These are phyloP conservation scores for Marasmius sp. DNA, from an alignment of 1,284 basidiomycete species.

Conservation along the genomic window DNA sequence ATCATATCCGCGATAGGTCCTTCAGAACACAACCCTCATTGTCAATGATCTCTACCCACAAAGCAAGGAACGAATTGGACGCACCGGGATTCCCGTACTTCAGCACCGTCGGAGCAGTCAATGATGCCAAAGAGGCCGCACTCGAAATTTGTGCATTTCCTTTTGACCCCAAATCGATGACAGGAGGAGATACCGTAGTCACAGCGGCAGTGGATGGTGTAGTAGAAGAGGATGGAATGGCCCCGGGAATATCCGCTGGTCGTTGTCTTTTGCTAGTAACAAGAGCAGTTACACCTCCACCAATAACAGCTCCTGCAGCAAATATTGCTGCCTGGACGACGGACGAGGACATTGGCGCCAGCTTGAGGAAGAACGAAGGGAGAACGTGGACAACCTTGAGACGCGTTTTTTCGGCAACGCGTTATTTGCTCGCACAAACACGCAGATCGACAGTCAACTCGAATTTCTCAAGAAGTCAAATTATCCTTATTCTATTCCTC, in stretches of 20 bases:
- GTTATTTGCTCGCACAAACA: background rate
- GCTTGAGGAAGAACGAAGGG: background rate
- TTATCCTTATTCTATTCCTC: background rate
- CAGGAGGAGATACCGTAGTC: slow-evolving; percentile 21
- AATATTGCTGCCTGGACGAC: slow-evolving; percentile 68
- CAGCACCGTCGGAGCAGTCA: slow-evolving; percentile 40
- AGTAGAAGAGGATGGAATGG: slow-evolving; percentile 10
- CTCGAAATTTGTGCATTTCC: slow-evolving; percentile 32
- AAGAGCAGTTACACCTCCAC: slow-evolving; percentile 61
- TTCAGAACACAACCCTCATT: slow-evolving; percentile 26
- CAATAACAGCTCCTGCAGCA: slow-evolving; percentile 67
- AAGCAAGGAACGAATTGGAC: slow-evolving; percentile 15
- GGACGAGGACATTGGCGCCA: slow-evolving; percentile 25
- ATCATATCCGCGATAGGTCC: slow-evolving; percentile 86
- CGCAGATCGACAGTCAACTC: background rate
- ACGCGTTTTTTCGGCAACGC: background rate
- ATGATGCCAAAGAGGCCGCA: slow-evolving; percentile 22
- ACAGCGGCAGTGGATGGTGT: background rate
- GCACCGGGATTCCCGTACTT: slow-evolving; percentile 78
- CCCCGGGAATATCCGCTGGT: slow-evolving; percentile 12
- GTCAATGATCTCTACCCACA: background rate
- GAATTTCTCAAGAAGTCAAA: background rate
- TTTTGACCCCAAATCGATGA: slow-evolving; percentile 36
- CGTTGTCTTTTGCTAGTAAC: slow-evolving; percentile 34
- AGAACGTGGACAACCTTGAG: background rate